Base-by-base conservation (phyloP, 306 rosid genomes). In the Crotalaria pallida region DNA sequence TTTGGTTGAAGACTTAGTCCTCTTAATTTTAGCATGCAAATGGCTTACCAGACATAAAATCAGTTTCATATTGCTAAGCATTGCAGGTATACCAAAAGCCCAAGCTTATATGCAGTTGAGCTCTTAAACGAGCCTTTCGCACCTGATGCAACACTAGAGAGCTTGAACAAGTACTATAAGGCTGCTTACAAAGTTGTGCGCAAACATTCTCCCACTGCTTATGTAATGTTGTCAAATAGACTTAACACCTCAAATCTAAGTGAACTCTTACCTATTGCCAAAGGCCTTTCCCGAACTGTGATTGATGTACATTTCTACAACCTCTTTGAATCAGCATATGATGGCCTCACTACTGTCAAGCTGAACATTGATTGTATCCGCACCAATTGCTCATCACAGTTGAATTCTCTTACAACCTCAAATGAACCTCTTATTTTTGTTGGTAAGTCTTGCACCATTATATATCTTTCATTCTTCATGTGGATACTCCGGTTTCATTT, bases 341-440 rank as follows among this genome's bases (percentile, higher is more conserved):
- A n/a, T n/a, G n/a, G n/a, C n/a, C 0, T 19, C 0, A 0, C 72
- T 3, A 78, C 70, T 3, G 87, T 51, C 1, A 88, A 88, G 63
- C 81, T 87, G 10, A 83, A 91, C 75, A 84, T 91, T 67, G 88
- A 83, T 62, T 85, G 17, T 82, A 67, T 88, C 75, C 2, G 62
- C 66, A 75, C 31, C n/a, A 87, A 85, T 10, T 84, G 96, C 2
- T 47, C 89, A 2, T 34, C 57, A 1, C 18, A 82, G 10, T 67
- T 91, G 72, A 79, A 23, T 19, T 2, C 17, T 45, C 59, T 91
- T 16, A 87, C 97, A 52, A 78, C 88, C 24, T 78, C 97, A 19
- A 85, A 91, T 56, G 96, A 90, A 8, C 97, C 97, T 64, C 89
- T 81, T 73, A 87, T 71, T 41, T 82, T 91, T 63, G 83, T 91